These are phyloP conservation scores for Trichophyton rubrum DNA, from an alignment of 2,329 filamentous ascomycete genomes.

Conservation along the genomic window DNA sequence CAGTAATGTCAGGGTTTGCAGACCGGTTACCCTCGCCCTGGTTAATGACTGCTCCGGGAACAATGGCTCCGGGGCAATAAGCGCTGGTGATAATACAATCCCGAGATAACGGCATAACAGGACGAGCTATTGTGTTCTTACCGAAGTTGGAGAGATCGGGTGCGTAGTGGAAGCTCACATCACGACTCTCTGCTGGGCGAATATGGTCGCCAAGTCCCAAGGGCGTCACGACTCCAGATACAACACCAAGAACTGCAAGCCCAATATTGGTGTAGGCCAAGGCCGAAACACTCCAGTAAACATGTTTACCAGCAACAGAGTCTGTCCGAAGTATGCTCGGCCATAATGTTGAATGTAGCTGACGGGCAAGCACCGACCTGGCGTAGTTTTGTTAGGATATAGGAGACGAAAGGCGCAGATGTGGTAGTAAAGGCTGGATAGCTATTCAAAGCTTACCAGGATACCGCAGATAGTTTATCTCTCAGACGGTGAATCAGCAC, in stretches of 20 bases:
- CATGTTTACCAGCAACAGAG: conserved; percentile 22
- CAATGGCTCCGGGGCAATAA: conserved; percentile 17
- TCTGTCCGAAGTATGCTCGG: conserved; percentile 32
- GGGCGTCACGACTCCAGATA: conserved; percentile 35
- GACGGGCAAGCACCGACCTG: conserved; percentile 26
- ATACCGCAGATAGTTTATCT: conserved; percentile 24
- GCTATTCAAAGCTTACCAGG: conserved; percentile 11
- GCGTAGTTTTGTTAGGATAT: background rate
- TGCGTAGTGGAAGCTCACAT: background rate
- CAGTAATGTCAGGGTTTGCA: conserved; percentile 17
- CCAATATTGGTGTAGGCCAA: background rate
- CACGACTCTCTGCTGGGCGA: conserved; percentile 12
- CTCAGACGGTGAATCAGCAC: conserved; percentile 26
- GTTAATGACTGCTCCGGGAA: conserved; percentile 5
- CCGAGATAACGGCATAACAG: conserved; percentile 21
- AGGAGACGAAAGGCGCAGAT: background rate
- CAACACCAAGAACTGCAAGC: conserved; percentile 12
- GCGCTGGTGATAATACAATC: conserved; percentile 17
- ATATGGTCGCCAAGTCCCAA: conserved; percentile 34
- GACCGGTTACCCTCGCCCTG: conserved; percentile 9
- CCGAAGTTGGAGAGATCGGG: conserved; percentile 27
- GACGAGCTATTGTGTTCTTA: conserved; percentile 24
- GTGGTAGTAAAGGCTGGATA: background rate
- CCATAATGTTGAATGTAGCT: conserved; percentile 33
- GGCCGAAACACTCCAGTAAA: conserved; percentile 12